Evolutionary conservation across 768 basidiomycete species (phyloP).

Genomic region (Amanita muscaria): DNA sequence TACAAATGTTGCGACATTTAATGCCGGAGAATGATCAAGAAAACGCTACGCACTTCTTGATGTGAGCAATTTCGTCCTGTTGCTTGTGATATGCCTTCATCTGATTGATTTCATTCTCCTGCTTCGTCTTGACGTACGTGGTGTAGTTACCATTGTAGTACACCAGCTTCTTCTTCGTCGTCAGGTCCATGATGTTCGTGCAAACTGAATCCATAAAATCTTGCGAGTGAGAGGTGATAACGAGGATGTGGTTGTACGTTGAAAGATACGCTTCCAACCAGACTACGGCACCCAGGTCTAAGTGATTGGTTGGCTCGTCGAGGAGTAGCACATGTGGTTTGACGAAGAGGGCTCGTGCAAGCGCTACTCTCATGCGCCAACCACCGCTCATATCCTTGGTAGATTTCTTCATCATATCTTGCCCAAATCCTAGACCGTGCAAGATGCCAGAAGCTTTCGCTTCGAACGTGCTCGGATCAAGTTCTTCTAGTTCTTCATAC

Average conservation of each 20-base stretch:
- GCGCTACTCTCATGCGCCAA: constrained; percentile 98
- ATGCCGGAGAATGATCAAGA: not conserved
- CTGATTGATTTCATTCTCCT: constrained; percentile 98
- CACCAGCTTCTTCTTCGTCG: constrained; percentile 81
- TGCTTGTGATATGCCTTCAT: constrained; percentile 99
- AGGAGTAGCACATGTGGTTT: constrained; percentile 93
- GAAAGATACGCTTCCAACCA: constrained; percentile 98
- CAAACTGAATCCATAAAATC: constrained; percentile 99
- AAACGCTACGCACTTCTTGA: constrained; percentile 67
- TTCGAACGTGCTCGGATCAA: constrained; percentile 95
- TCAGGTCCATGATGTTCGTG: constrained; percentile 97
- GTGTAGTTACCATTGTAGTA: constrained; percentile 97
- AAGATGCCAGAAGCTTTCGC: constrained; percentile 92
- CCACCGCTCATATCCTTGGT: constrained; percentile 99
- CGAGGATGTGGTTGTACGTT: constrained; percentile 97
- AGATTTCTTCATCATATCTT: constrained; percentile 88
- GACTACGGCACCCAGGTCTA: constrained; percentile 96
- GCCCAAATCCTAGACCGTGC: constrained; percentile 92
- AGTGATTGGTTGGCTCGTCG: constrained; percentile 88
- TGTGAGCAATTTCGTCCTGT: constrained; percentile 96
- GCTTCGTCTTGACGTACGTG: constrained; percentile 92
- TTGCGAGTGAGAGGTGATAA: constrained; percentile 96
- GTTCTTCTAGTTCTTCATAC: constrained; percentile 94
- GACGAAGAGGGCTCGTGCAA: constrained; percentile 91
- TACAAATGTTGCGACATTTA: constrained; percentile 17